Evolutionary conservation across 2,329 filamentous ascomycete genomes (phyloP), one percentile per base, ranked within the genome.

Genomic region (Nemania sp.): DNA sequence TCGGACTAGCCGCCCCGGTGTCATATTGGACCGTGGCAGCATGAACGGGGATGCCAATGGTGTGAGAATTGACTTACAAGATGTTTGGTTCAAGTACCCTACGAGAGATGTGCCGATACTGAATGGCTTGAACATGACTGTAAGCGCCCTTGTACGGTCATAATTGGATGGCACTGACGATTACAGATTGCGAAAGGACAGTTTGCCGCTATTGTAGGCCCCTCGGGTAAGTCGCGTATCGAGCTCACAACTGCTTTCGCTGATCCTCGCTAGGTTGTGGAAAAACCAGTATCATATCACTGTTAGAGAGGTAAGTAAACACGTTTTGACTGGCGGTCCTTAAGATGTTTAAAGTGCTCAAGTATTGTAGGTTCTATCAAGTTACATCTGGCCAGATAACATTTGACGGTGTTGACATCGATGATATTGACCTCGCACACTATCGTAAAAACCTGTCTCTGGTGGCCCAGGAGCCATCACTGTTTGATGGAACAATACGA

Each of bases 391-490:
- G 90, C 3, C 71, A 74, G 3, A 85, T 94, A 49, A 73, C 83
- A 0, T 80, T 84, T 66, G 84, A 89, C 64, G 82, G 78, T 5
- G 74, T 76, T 42, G 77, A 86, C 60, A 82, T 91, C 34, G 70
- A 75, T 1, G 69, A 77, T 3, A 71, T 90, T 48, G 80, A 84
- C 42, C 74, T 88, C 0, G 75, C 74, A 48, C 72, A 78, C 26
- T 90, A 90, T 65, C 81, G 88, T 33, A 79, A 78, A 55, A 72
- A 80, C 15, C 77, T 91, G 15, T 86, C 86, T 0, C 78, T 92
- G 0, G 89, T 92, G 0, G 83, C 86, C 2, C 89, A 92, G 68
- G 88, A 92, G 65, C 80, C 89, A 7, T 84, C 83, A 0, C 75
- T 92, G 0, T 91, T 89, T 62, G 82, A 86, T 66, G 84, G 83